phyloP scores from a whole-genome alignment of 2,329 filamentous ascomycete species.

The Cryphonectria parasitica region DNA sequence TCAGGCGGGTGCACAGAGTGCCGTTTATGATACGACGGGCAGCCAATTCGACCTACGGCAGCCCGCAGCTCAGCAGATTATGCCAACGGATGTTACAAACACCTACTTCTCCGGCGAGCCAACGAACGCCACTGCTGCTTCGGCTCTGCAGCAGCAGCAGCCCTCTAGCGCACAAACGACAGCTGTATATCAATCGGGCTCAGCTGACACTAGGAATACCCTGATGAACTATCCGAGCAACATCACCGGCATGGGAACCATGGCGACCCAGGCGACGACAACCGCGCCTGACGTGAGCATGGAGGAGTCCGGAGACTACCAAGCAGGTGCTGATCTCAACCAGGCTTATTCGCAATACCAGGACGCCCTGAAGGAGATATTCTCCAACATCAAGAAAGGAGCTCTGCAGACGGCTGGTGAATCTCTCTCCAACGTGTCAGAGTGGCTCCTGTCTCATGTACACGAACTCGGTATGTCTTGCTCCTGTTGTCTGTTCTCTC shows the following conservation, averaged over 20 bases:
- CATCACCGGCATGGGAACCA: conserved; percentile 52
- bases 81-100: conserved; percentile 66
- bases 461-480: conserved; percentile 55
- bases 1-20: conserved; percentile 62
- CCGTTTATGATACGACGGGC: conserved; percentile 72
- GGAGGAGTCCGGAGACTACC: conserved; percentile 60
- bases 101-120: conserved; percentile 76
- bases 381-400: conserved; percentile 67
- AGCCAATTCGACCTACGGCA: conserved; percentile 77
- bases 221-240: conserved; percentile 58
- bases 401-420: conserved; percentile 55
- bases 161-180: conserved; percentile 54
- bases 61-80: conserved; percentile 76
- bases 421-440: conserved; percentile 55
- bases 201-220: conserved; percentile 52
- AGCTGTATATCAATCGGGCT: conserved; percentile 70
- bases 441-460: conserved; percentile 60
- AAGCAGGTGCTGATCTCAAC: conserved; percentile 60
- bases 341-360: conserved; percentile 72
- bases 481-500: conserved; percentile 20
- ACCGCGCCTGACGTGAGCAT: conserved; percentile 51
- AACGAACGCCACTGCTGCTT: conserved; percentile 62
- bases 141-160: conserved; percentile 54
- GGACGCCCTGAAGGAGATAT: conserved; percentile 66
- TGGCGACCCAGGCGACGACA: conserved; percentile 46